Conservation (phyloP, 2,329 filamentous ascomycete genomes). For the Zasmidium citrigriseum region DNA sequence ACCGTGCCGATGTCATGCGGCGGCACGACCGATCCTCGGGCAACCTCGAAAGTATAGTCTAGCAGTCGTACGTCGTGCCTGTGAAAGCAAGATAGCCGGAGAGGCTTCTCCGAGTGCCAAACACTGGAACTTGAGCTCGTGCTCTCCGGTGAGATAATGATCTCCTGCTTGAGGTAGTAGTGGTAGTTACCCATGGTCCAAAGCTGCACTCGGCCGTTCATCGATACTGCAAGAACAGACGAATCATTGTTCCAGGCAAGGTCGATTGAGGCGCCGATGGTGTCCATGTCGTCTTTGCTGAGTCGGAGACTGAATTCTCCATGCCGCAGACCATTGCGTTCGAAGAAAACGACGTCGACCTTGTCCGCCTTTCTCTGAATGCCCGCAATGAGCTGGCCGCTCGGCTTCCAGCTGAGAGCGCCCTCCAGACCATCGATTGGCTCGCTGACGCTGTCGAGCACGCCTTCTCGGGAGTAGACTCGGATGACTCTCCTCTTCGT, state of each 20-base stretch:
- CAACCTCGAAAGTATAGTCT: constrained; percentile 68
- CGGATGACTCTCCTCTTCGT: constrained; percentile 75
- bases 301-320: constrained; percentile 84
- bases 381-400: constrained; percentile 86
- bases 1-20: constrained; percentile 58
- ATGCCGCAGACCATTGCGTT: constrained; percentile 95
- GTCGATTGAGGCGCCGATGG: constrained; percentile 59
- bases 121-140: constrained; percentile 23
- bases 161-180: constrained; percentile 95
- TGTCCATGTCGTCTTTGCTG: constrained; percentile 58
- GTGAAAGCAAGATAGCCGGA: constrained; percentile 58
- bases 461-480: constrained; percentile 86
- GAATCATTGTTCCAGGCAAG: constrained; percentile 92
- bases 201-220: constrained; percentile 75
- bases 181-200: constrained; percentile 99
- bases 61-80: constrained; percentile 32
- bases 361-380: constrained; percentile 70
- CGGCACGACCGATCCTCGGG: constrained; percentile 67
- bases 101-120: constrained; percentile 86
- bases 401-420: constrained; percentile 85
- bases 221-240: constrained; percentile 79
- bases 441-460: constrained; percentile 90
- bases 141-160: constrained; percentile 42
- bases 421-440: constrained; percentile 90
- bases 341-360: constrained; percentile 91